Base-by-base conservation (phyloP, 257 asterid genomes). In the Solanum bukasovii region DNA sequence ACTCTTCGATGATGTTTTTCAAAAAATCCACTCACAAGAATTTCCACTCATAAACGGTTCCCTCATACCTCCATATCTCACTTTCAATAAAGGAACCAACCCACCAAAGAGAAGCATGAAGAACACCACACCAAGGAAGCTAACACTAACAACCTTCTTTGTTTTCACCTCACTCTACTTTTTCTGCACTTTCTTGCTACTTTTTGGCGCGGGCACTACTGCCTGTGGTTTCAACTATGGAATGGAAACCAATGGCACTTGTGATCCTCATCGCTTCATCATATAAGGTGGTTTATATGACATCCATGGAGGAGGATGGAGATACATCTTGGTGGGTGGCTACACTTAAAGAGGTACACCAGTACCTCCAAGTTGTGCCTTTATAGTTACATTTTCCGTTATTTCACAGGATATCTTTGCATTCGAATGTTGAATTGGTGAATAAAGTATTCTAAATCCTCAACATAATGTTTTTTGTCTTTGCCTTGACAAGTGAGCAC, bases 261-360 rank as follows among this genome's bases (percentile, higher is more conserved):
- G 96, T 21, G 98, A 95, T 20, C 98, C 98, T 86, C 92, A 96
- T 23, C 97, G 91, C 88, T 94, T 96, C 93, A 94, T 90, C 94
- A 94, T 91, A 88, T 93, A 95, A 63, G 96, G 96, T 4, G 95
- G 97, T 56, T 90, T 88, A 77, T 92, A 94, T 3, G 95, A 95
- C 98, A 94, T 93, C 98, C 99, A 96, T 1, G 96, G 99, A 88
- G 93, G 96, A 89, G 94, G 96, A 89, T 90, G 95, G 3, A 94
- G 88, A 85, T 96, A 96, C 92, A 94, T 92, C 61, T 93, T 94
- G 8, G 94, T 70, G 85, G 93, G 94, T 0, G 96, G 94, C 5
- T 91, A 90, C 89, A 91, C 86, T 2, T 91, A 88, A 65, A 94
- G 92, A 20, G 89, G 72, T 42, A 89, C 90, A 9, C 92, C 93